These are phyloP conservation scores for Oryza rufipogon DNA, from an alignment of 176 grass and related monocot species.

Conservation along the genomic window DNA sequence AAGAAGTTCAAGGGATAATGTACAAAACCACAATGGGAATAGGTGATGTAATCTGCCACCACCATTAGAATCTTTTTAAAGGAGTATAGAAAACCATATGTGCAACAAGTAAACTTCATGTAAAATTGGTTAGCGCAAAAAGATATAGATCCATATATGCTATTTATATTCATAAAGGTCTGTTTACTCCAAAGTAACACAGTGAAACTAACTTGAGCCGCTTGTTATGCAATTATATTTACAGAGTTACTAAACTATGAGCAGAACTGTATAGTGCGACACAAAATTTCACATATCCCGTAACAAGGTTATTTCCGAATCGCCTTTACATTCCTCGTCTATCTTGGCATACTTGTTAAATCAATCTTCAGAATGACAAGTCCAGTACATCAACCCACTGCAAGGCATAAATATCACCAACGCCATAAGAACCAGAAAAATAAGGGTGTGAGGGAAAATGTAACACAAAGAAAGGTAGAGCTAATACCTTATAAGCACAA, in stretches of 20 bases:
- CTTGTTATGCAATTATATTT: conserved; percentile 6
- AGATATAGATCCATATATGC: background rate
- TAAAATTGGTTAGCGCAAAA: background rate
- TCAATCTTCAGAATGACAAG: conserved; percentile 75
- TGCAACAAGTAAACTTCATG: background rate
- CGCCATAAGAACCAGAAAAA: background rate
- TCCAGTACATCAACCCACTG: conserved; percentile 89
- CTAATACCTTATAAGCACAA: conserved; percentile 81
- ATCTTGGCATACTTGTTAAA: background rate
- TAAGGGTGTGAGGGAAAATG: background rate
- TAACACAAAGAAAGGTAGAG: background rate
- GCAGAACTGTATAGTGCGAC: background rate
- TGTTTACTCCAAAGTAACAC: conserved; percentile 18
- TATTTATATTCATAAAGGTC: background rate
- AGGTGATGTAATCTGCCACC: too few relatives aligned
- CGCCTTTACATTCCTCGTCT: conserved; percentile 22
- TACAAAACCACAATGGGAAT: too few relatives aligned
- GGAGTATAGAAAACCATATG: background rate
- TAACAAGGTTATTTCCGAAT: background rate
- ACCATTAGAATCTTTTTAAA: too few relatives aligned
- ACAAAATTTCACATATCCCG: background rate
- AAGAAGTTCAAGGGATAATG: too few relatives aligned
- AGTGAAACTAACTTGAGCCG: background rate
- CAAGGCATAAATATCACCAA: conserved; percentile 24
- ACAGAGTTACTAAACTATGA: conserved; percentile 5